Conservation (phyloP, 2,329 filamentous ascomycete species). For the Phaeosphaeria sp. region DNA sequence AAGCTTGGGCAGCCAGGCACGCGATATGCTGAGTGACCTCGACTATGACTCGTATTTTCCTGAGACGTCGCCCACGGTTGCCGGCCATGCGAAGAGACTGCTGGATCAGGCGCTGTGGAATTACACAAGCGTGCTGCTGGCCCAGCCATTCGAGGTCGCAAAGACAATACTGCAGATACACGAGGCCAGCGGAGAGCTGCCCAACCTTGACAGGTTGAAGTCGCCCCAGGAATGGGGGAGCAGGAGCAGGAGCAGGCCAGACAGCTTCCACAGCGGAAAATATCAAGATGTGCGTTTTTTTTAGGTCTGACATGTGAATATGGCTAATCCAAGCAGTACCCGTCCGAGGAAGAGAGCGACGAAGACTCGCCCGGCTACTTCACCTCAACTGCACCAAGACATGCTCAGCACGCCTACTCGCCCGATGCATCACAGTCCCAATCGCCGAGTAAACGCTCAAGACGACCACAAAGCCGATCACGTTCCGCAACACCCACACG, state of each 20-base stretch:
- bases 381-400: constrained; percentile 68
- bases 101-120: constrained; percentile 89
- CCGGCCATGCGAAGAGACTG: constrained; percentile 76
- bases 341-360: constrained; percentile 75
- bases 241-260: constrained; percentile 34
- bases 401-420: constrained; percentile 43
- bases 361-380: constrained; percentile 79
- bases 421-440: constrained; percentile 45
- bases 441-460: constrained; percentile 44
- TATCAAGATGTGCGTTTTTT: constrained; percentile 39
- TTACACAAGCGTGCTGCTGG: constrained; percentile 86
- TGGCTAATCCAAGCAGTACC: constrained; percentile 45
- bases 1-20: constrained; percentile 68
- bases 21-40: constrained; percentile 86
- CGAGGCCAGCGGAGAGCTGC: constrained; percentile 51
- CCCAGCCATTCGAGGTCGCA: constrained; percentile 96
- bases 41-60: constrained; percentile 89
- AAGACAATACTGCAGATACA: constrained; percentile 89
- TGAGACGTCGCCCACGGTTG: constrained; percentile 71
- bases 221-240: constrained; percentile 21
- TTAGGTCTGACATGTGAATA: constrained; percentile 22
- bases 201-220: constrained; percentile 20
- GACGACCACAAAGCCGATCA: constrained; percentile 48
- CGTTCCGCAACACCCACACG: constrained; percentile 48
- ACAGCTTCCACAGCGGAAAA: constrained; percentile 42